Evolutionary conservation across 148 eudicot genomes (phyloP), one percentile per base, ranked within the genome.

Genomic region (Diospyros kaki): DNA sequence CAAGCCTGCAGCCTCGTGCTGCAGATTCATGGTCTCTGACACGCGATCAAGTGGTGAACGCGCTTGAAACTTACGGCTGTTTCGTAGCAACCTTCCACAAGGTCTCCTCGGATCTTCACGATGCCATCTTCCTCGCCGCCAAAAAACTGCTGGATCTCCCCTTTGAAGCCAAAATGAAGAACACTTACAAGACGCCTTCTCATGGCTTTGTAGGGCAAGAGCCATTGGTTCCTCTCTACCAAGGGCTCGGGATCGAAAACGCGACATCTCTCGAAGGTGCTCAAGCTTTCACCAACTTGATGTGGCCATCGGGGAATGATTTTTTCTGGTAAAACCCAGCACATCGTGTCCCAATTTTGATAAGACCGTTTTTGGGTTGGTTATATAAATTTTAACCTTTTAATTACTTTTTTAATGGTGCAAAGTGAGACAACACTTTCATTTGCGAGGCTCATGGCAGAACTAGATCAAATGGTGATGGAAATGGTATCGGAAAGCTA

Each of bases 201-300:
- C 84, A 79, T 74, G 87, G 87, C 55, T 84, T 81, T 60, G 81
- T 84, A 6, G 87, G 87, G 42, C 81, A 84, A 63, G 41, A 13
- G 28, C 74, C 87, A 7, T 10, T 69, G 1, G 55, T 84, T 61
- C 84, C 87, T 40, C 77, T 84, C 2, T 84, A 84, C 48, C 84
- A 84, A 74, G 64, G 83, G 41, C 62, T 84, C 43, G 84, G 87
- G 52, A 81, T 84, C 11, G 87, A 79, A 66, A 78, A 81, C 38
- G 80, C 83, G 3, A 81, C 84, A 4, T 81, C 84, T 67, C 48
- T 40, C 6, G 71, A 79, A 51, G 82, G 84, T 61, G 83, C 74
- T 52, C 72, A 84, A 28, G 50, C 44, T 8, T 84, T 84, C 74
- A 81, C 83, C 45, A 73, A 73, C 41, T 73, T 79, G 65, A 69